Percentiles rank a stretch among this genome's conserved stretches.
These are phyloP conservation scores for Phytopythium vexans DNA, from an alignment of 352 stramenopile species.

Conservation along the genomic window DNA sequence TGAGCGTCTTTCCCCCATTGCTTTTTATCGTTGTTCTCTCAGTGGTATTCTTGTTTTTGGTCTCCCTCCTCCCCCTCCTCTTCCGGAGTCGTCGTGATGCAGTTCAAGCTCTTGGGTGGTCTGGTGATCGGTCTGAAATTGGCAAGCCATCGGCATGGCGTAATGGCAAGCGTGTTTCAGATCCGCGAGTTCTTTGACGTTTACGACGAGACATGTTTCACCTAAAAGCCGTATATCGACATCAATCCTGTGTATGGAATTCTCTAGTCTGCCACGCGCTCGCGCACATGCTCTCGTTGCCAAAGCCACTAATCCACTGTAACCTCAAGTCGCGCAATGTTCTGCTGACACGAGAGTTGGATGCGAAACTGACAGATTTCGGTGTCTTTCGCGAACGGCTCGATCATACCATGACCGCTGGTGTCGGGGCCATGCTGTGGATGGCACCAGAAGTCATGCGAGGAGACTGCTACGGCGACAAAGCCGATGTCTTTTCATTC, in stretches of 20 bases:
- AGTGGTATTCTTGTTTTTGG: too few relatives aligned
- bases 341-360: constrained; percentile 19
- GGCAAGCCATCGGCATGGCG: constrained; percentile 24
- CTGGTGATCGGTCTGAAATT: too few relatives aligned
- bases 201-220: constrained; percentile 35
- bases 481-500: constrained; percentile 49
- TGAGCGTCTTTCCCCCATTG: too few relatives aligned
- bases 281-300: constrained; percentile 46
- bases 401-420: constrained; percentile 41
- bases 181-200: constrained; percentile 49
- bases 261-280: constrained; percentile 31
- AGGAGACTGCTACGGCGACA: constrained; percentile 35
- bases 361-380: constrained; percentile 63
- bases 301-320: constrained; percentile 22
- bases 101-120: too few relatives aligned
- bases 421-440: constrained; percentile 49
- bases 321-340: constrained; percentile 14
- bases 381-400: constrained; percentile 38
- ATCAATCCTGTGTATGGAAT: constrained; percentile 17
- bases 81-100: too few relatives aligned
- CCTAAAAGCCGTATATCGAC: constrained; percentile 33
- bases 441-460: constrained; percentile 58
- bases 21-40: too few relatives aligned
- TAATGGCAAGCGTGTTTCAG: constrained; percentile 43
- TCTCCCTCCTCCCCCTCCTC: too few relatives aligned